These are phyloP conservation scores for Camelina hispida DNA, from an alignment of 345 rosid species.

Conservation along the genomic window DNA sequence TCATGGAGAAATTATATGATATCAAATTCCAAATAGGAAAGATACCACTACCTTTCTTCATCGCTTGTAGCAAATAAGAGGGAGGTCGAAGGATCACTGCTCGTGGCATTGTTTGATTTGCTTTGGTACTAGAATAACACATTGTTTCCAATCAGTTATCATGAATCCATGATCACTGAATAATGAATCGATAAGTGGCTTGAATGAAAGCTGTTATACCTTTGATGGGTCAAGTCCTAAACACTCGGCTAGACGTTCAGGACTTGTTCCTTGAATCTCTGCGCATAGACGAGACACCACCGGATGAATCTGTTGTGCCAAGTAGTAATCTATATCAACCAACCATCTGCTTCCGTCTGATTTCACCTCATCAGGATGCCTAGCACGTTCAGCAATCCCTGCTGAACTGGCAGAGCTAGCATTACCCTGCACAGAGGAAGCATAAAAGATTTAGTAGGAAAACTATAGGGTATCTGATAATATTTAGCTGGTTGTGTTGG, in stretches of 20 bases:
- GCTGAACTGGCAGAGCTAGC: constrained; percentile 57
- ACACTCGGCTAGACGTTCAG: constrained; percentile 93
- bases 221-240: constrained; percentile 95
- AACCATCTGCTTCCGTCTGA: constrained; percentile 81
- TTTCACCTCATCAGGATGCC: constrained; percentile 95
- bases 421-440: constrained; percentile 57
- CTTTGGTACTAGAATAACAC: constrained; percentile 62
- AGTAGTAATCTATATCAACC: constrained; percentile 95
- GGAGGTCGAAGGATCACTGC: constrained; percentile 58
- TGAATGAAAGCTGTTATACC: constrained; percentile 54
- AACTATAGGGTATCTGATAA: constrained; percentile 25
- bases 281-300: constrained; percentile 95
- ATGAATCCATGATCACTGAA: constrained; percentile 8
- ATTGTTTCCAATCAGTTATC: constrained; percentile 17
- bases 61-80: constrained; percentile 69
- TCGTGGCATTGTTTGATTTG: constrained; percentile 57
- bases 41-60: constrained; percentile 71
- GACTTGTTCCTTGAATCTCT: constrained; percentile 95
- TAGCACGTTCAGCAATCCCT: constrained; percentile 93
- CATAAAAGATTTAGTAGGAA: constrained; percentile 23
- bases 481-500: constrained; percentile 12
- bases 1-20: not conserved
- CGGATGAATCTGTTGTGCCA: constrained; percentile 98
- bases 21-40: constrained; percentile 16
- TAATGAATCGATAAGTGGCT: constrained; percentile 3